A percentile compares a stretch with the other conserved stretches of the same genome.
These are phyloP conservation scores for Aspergillus baeticus DNA, from an alignment of 495 filamentous ascomycete genomes.

Conservation along the genomic window DNA sequence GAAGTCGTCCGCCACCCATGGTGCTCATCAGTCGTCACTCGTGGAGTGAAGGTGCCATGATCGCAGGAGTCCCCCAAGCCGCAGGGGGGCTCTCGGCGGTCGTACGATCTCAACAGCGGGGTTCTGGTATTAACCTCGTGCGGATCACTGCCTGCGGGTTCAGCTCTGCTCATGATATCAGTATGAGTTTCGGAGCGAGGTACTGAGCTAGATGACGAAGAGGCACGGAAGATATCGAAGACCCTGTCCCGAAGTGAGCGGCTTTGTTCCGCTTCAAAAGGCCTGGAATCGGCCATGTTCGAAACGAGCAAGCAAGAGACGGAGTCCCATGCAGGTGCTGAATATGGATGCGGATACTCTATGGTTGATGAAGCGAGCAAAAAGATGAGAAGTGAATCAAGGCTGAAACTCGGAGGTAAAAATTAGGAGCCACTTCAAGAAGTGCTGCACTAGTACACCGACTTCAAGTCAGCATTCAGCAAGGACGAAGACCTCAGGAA, in stretches of 20 bases:
- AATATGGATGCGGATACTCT: neutral
- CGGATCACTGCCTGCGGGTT: neutral
- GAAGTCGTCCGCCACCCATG: slow-evolving; percentile 37
- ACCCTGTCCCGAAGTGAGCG: slow-evolving; percentile 39
- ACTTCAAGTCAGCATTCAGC: neutral
- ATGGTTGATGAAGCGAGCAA: neutral
- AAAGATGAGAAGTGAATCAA: neutral
- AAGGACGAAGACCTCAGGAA: neutral
- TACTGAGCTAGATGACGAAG: slow-evolving; percentile 11
- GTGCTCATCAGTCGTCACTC: slow-evolving; percentile 48
- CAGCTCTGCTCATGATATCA: slow-evolving; percentile 9
- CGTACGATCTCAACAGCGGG: slow-evolving; percentile 39
- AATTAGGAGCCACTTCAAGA: neutral
- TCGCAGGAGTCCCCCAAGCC: slow-evolving; percentile 53
- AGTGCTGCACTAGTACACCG: slow-evolving; percentile 1
- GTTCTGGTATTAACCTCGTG: slow-evolving; percentile 28
- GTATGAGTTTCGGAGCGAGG: neutral
- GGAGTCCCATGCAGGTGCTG: slow-evolving; percentile 1
- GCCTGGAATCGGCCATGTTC: slow-evolving; percentile 33
- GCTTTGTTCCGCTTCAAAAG: slow-evolving; percentile 23
- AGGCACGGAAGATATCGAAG: slow-evolving; percentile 32
- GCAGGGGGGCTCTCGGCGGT: slow-evolving; percentile 33
- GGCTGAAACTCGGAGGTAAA: neutral
- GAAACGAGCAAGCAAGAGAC: neutral
- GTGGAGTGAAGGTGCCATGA: slow-evolving; percentile 79